Evolutionary conservation across 2,329 filamentous ascomycete species (phyloP).

Genomic region (Colletotrichum sidae): DNA sequence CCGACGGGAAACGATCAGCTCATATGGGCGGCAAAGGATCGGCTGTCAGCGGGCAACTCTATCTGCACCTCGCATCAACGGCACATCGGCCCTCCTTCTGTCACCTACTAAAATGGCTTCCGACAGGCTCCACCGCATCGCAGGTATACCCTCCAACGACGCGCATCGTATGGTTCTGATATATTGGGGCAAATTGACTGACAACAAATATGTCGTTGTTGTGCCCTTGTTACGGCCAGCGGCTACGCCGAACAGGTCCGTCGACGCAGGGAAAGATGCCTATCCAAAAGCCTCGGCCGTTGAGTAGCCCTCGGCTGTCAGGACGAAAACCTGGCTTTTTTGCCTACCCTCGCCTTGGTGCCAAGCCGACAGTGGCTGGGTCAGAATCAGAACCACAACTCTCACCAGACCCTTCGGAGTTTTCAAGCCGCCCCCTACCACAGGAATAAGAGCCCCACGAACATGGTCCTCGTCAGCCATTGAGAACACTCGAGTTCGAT

Average conservation of each 20-base stretch:
- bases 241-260: conserved; percentile 27
- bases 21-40: conserved; percentile 23
- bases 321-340: conserved; percentile 27
- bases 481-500: conserved; percentile 33
- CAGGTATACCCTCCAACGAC: background rate
- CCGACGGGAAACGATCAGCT: conserved; percentile 30
- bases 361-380: conserved; percentile 34
- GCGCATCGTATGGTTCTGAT: too few species aligned
- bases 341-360: conserved; percentile 16
- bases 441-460: conserved; percentile 33
- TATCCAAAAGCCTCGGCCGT: conserved; percentile 31
- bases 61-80: conserved; percentile 36
- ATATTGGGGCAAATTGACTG: conserved; percentile 11
- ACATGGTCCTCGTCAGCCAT: conserved; percentile 22
- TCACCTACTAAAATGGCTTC: conserved; percentile 6
- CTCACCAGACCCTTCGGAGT: conserved; percentile 37
- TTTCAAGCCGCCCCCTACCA: conserved; percentile 35
- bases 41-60: conserved; percentile 36
- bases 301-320: conserved; percentile 19
- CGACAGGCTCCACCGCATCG: conserved; percentile 15
- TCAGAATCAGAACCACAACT: conserved; percentile 29
- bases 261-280: conserved; percentile 13
- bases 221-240: conserved; percentile 25
- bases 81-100: conserved; percentile 23
- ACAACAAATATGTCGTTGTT: conserved; percentile 16